Evolutionary conservation across 176 grass and related monocot species (phyloP), one percentile per base, ranked within the genome.

Genomic region (Alopecurus myosuroides): DNA sequence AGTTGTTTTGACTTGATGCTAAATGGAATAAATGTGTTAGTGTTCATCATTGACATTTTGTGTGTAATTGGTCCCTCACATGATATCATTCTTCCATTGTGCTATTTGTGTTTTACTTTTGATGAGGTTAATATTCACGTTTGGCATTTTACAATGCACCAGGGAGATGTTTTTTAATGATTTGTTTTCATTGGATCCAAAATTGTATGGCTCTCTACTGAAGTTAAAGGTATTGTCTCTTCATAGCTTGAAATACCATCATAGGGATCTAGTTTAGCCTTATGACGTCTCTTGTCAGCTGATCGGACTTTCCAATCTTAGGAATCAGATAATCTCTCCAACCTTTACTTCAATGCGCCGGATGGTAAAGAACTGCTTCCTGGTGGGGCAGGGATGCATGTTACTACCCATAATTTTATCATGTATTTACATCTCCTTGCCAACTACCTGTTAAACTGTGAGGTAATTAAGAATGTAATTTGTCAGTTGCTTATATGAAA

Each of bases 101-200:
- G 42, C 5, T 85, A 30, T 74, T 67, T 79, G 45, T 58, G 25
- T 33, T 77, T 72, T 61, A 50, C 2, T 61, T 80, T 88, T 34
- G 33, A 64, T 82, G 30, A 69, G 30, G 18, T 42, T 60, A 67
- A 30, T 11, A 34, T 81, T 41, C 35, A 9, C 68, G 17, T 71
- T 26, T 89, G 50, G 79, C 51, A 55, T 65, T 73, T 15, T 36
- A 65, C 45, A 23, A 57, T 77, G 17, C 81, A 78, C 61, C 81
- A 97, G 94, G 87, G 87, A 81, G 84, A 97, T 91, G 79, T 97
- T 91, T 74, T 89, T 97, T 82, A 92, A 97, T 89, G 95, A 97
- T 77, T 85, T 97, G 84, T 90, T 92, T 86, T 97, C 95, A 68
- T 76, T 97, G 76, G 95, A 97, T 92, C 90, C 90, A 81, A 92